phyloP scores from a whole-genome alignment of 805 yeast species.

The Metschnikowia gruessii region DNA sequence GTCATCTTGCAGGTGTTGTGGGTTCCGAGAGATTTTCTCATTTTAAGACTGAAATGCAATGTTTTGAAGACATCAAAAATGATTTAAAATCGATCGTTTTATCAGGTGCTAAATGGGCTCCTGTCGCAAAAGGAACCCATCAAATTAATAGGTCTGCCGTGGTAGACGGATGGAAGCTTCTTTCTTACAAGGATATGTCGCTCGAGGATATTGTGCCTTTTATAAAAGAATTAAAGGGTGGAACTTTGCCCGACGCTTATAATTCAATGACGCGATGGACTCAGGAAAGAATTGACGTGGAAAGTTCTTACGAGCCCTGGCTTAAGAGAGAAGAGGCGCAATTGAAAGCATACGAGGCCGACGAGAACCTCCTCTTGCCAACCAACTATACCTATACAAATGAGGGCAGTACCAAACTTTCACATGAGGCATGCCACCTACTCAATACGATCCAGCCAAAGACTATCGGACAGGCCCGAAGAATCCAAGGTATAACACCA shows the following conservation, averaged over 20 bases:
- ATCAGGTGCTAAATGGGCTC: conserved; percentile 65
- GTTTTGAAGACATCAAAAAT: conserved; percentile 43
- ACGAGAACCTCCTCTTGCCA: conserved; percentile 77
- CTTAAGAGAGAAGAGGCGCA: conserved; percentile 67
- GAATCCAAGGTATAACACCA: conserved; percentile 94
- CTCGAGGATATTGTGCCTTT: conserved; percentile 31
- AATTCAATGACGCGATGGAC: conserved; percentile 38
- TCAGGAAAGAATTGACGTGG: conserved; percentile 62
- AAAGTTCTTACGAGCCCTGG: conserved; percentile 81
- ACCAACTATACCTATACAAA: conserved; percentile 56
- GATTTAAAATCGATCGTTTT: conserved; percentile 44
- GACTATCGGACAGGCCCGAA: conserved; percentile 91
- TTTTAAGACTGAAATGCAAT: conserved; percentile 42
- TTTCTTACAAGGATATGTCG: conserved; percentile 50
- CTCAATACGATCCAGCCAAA: conserved; percentile 76
- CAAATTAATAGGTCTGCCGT: conserved; percentile 43
- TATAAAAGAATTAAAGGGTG: conserved; percentile 22
- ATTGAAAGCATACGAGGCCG: conserved; percentile 76
- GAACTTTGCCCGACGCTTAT: conserved; percentile 26
- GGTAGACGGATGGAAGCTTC: conserved; percentile 64
- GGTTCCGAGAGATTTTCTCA: conserved; percentile 52
- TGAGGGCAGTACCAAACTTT: conserved; percentile 51
- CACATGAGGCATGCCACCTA: conserved; percentile 68
- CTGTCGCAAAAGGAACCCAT: conserved; percentile 41
- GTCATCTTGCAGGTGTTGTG: conserved; percentile 65